phyloP scores from a whole-genome alignment of 768 basidiomycete genomes.

The Strobilomyces echinocephalus region DNA sequence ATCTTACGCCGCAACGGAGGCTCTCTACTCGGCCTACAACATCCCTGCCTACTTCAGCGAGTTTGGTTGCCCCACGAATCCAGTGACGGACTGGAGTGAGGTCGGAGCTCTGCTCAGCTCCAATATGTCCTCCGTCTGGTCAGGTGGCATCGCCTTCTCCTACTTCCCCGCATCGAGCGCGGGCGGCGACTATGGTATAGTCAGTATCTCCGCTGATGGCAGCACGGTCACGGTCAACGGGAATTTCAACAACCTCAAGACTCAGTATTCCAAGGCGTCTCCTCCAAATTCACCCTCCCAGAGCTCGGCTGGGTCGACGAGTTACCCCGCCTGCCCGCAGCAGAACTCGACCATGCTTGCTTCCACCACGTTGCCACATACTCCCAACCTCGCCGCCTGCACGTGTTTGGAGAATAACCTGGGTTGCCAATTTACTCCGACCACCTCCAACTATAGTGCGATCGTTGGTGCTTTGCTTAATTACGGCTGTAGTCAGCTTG shows the following conservation, averaged over 20 bases:
- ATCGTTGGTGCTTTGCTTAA: slow-evolving; percentile 60
- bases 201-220: slow-evolving; percentile 64
- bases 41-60: slow-evolving; percentile 88
- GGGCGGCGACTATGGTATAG: slow-evolving; percentile 79
- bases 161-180: slow-evolving; percentile 82
- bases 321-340: slow-evolving; percentile 59
- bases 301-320: slow-evolving; percentile 45
- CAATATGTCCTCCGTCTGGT: slow-evolving; percentile 76
- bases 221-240: slow-evolving; percentile 59
- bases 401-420: slow-evolving; percentile 64
- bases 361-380: slow-evolving; percentile 69
- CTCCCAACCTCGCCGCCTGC: slow-evolving; percentile 79
- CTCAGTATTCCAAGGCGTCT: slow-evolving; percentile 55
- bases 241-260: slow-evolving; percentile 64
- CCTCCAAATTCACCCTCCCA: slow-evolving; percentile 62
- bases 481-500: slow-evolving; percentile 64
- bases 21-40: slow-evolving; percentile 59
- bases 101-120: slow-evolving; percentile 64
- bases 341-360: slow-evolving; percentile 58
- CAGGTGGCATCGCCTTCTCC: slow-evolving; percentile 84
- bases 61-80: slow-evolving; percentile 67
- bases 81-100: slow-evolving; percentile 75
- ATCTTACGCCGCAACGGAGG: slow-evolving; percentile 53
- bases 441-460: slow-evolving; percentile 53
- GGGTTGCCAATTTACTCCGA: slow-evolving; percentile 69